phyloP scores from a whole-genome alignment of 192 early-diverging fungal genomes.

The Coemansia sp. region DNA sequence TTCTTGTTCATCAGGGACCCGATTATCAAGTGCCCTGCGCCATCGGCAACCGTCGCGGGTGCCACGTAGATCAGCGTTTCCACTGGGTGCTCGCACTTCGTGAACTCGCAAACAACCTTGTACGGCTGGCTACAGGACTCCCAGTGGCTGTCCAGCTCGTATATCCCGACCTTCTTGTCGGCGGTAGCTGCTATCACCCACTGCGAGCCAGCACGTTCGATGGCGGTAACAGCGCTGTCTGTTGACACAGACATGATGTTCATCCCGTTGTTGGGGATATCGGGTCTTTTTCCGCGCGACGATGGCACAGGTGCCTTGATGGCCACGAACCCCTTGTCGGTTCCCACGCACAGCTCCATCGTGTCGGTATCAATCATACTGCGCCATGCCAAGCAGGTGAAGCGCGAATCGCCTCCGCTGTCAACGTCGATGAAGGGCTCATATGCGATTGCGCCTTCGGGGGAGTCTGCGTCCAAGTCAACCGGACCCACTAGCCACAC shows the following conservation, averaged over 20 bases:
- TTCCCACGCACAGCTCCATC: constrained; percentile 50
- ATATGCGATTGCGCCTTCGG: constrained; percentile 41
- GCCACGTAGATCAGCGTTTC: constrained; percentile 41
- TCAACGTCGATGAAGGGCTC: constrained; percentile 51
- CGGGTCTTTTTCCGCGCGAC: constrained; percentile 24
- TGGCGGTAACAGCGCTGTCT: constrained; percentile 45
- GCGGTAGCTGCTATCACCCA: constrained; percentile 42
- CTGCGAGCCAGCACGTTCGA: constrained; percentile 34
- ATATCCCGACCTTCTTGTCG: constrained; percentile 26
- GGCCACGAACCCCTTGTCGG: constrained; percentile 43
- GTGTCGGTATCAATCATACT: constrained; percentile 15
- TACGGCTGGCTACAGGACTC: constrained; percentile 28
- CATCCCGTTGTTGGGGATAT: constrained; percentile 33
- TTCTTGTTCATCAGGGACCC: constrained; percentile 39
- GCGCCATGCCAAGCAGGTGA: constrained; percentile 45
- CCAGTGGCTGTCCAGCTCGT: constrained; percentile 39
- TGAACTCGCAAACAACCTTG: constrained; percentile 34
- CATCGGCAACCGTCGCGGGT: constrained; percentile 29
- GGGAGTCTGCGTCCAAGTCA: constrained; percentile 12
- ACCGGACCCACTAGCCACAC: constrained; percentile 47
- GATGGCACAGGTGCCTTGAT: constrained; percentile 40
- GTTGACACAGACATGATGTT: constrained; percentile 41
- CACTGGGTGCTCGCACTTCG: constrained; percentile 25
- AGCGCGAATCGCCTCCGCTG: constrained; percentile 42
- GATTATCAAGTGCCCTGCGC: constrained; percentile 34